A percentile compares a stretch with the other conserved stretches of the same genome.
Conservation (phyloP, 1,284 basidiomycete genomes). For the Naganishia albida region DNA sequence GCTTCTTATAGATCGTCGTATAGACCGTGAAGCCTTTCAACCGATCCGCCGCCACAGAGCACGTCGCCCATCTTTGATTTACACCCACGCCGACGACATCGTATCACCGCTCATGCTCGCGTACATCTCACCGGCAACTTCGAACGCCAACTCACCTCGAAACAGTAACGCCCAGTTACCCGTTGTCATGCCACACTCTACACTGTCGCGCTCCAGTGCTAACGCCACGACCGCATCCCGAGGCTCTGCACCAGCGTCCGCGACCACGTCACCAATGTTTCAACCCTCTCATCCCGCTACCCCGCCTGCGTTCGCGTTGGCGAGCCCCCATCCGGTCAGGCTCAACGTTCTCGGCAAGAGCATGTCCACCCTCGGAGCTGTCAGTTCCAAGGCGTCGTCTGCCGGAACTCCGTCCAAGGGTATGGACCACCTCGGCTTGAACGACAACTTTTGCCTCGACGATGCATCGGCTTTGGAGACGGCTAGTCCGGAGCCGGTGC, state of each 20-base stretch:
- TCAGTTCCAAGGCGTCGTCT: constrained; percentile 17
- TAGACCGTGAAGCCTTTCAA: background rate
- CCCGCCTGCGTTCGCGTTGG: constrained; percentile 26
- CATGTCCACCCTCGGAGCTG: constrained; percentile 1
- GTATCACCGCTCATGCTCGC: constrained; percentile 28
- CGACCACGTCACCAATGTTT: constrained; percentile 27
- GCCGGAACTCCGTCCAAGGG: constrained; percentile 11
- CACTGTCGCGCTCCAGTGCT: background rate
- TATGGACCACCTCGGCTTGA: background rate
- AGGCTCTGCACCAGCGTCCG: constrained; percentile 18
- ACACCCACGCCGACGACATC: background rate
- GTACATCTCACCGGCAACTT: constrained; percentile 28
- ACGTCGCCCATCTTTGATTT: too few relatives aligned
- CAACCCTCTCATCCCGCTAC: constrained; percentile 28
- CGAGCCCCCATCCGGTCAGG: constrained; percentile 18
- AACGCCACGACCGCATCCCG: constrained; percentile 15
- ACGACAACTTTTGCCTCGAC: constrained; percentile 4
- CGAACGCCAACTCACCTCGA: constrained; percentile 28
- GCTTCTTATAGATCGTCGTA: background rate
- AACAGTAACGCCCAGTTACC: constrained; percentile 21
- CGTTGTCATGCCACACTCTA: background rate
- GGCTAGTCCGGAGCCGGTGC: constrained; percentile 5
- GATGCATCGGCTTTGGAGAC: constrained; percentile 9
- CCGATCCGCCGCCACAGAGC: too few relatives aligned
- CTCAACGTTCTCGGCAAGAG: constrained; percentile 18